A percentile compares a stretch with the other conserved stretches of the same genome.
Evolutionary conservation across 768 basidiomycete genomes (phyloP).

Genomic region (Crepidotus variabilis): DNA sequence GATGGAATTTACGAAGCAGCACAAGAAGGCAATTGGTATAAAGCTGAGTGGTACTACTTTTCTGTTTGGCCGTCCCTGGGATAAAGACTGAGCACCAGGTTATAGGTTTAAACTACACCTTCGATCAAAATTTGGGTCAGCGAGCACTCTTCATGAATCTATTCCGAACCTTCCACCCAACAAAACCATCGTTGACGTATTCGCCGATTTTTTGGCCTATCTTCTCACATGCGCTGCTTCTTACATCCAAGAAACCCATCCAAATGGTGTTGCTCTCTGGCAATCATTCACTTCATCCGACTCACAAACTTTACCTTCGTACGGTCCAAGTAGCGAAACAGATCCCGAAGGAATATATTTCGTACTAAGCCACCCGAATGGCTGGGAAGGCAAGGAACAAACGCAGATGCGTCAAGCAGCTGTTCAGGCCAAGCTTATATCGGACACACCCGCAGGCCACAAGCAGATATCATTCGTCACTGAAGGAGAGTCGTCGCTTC

Average conservation of each 20-base stretch:
- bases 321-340: no score
- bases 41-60: constrained; percentile 47
- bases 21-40: constrained; percentile 40
- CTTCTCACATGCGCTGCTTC: constrained; percentile 33
- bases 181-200: constrained; percentile 34
- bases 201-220: constrained; percentile 46
- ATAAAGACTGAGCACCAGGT: no score
- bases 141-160: constrained; percentile 21
- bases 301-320: no score
- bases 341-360: constrained; percentile 27
- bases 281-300: constrained; percentile 18
- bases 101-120: constrained; percentile 30
- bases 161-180: constrained; percentile 35
- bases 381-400: constrained; percentile 42
- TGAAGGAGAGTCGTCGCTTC: constrained; percentile 31
- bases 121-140: constrained; percentile 10
- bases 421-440: constrained; percentile 33
- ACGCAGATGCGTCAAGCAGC: constrained; percentile 36
- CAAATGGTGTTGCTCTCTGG: constrained; percentile 36
- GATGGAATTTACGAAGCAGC: constrained; percentile 34
- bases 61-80: no score
- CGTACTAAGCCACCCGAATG: constrained; percentile 35
- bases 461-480: constrained; percentile 24
- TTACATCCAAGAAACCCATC: constrained; percentile 40
- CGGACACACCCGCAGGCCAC: constrained; percentile 26